Conservation (phyloP, 2,329 filamentous ascomycete species). For the Thelonectria blattea region DNA sequence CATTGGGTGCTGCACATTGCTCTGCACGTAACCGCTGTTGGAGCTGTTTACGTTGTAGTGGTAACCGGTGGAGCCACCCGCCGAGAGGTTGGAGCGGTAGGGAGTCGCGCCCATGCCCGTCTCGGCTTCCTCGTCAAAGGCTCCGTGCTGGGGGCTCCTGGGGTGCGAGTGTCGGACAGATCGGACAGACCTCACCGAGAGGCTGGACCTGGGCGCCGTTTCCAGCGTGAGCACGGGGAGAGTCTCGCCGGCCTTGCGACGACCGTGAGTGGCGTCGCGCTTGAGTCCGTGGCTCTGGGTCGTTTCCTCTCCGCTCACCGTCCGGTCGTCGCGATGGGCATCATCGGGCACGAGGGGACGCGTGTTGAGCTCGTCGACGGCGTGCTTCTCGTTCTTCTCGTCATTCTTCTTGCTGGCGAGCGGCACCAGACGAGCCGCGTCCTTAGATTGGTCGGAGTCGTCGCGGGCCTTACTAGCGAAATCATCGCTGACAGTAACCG, state of each 20-base stretch:
- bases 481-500: slow-evolving; percentile 74
- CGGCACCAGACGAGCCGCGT: slow-evolving; percentile 70
- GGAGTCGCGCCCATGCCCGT: slow-evolving; percentile 42
- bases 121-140: slow-evolving; percentile 53
- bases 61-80: slow-evolving; percentile 32
- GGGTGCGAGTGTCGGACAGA: slow-evolving; percentile 32
- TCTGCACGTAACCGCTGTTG: slow-evolving; percentile 23
- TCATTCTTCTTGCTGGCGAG: slow-evolving; percentile 37
- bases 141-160: slow-evolving; percentile 42
- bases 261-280: slow-evolving; percentile 55
- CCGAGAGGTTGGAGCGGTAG: slow-evolving; percentile 41
- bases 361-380: slow-evolving; percentile 53
- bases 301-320: slow-evolving; percentile 33
- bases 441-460: slow-evolving; percentile 63
- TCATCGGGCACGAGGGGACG: slow-evolving; percentile 39
- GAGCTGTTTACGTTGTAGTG: slow-evolving; percentile 24
- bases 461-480: slow-evolving; percentile 70
- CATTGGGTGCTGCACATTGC: slow-evolving; percentile 31
- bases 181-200: slow-evolving; percentile 28
- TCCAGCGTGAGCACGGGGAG: slow-evolving; percentile 45
- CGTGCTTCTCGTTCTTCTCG: slow-evolving; percentile 49
- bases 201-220: slow-evolving; percentile 31
- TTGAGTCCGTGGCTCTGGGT: slow-evolving; percentile 42
- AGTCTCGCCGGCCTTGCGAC: slow-evolving; percentile 56
- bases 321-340: slow-evolving; percentile 31